Conservation (phyloP, 2,329 filamentous ascomycete genomes). For the Pseudopithomyces maydicus region DNA sequence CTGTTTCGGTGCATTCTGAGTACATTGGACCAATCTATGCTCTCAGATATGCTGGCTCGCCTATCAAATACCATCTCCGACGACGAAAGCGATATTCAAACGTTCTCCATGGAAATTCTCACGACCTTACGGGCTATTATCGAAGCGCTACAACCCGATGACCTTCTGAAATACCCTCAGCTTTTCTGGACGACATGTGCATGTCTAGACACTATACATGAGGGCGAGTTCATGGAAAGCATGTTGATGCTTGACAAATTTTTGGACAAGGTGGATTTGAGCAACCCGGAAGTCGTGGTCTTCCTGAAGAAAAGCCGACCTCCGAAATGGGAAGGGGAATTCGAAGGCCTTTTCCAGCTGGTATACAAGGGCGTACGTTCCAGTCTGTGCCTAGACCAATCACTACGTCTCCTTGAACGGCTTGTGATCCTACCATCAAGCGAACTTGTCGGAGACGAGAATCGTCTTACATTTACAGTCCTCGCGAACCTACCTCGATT, state of each 20-base stretch:
- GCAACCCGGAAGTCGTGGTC: conserved; percentile 69
- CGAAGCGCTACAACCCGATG: conserved; percentile 76
- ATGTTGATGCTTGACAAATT: conserved; percentile 89
- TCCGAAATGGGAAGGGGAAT: conserved; percentile 83
- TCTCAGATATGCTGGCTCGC: conserved; percentile 93
- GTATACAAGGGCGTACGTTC: conserved; percentile 93
- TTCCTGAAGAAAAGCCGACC: conserved; percentile 80
- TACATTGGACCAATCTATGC: conserved; percentile 88
- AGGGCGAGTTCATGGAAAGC: conserved; percentile 90
- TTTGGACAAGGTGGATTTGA: conserved; percentile 81
- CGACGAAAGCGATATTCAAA: conserved; percentile 89
- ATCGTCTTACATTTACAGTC: conserved; percentile 81
- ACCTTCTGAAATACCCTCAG: conserved; percentile 88
- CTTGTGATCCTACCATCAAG: conserved; percentile 80
- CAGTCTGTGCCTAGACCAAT: conserved; percentile 77
- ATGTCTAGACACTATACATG: conserved; percentile 95
- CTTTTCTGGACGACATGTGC: conserved; percentile 98
- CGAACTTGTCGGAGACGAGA: conserved; percentile 79
- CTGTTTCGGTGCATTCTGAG: conserved; percentile 94
- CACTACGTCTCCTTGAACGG: conserved; percentile 76
- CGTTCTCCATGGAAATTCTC: conserved; percentile 96
- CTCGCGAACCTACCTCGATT: conserved; percentile 91
- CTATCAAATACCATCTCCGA: conserved; percentile 97
- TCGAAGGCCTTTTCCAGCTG: conserved; percentile 83
- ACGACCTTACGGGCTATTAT: conserved; percentile 94